Evolutionary conservation across 1,139 yeast genomes (phyloP).

Genomic region (Lodderomyces elongisporus): DNA sequence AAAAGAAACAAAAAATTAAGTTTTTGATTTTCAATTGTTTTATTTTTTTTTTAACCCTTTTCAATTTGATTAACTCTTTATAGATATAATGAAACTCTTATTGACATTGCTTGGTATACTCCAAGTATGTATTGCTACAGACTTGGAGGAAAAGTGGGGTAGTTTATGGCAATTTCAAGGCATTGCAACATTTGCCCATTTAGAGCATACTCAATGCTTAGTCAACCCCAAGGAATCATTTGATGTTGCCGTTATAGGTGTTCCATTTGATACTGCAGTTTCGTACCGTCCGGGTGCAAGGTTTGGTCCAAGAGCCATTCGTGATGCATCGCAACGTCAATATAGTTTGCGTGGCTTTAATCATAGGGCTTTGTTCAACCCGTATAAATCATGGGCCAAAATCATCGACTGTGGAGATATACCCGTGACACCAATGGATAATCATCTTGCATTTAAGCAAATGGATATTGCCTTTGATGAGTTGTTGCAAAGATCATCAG

Average conservation of each 20-base stretch:
- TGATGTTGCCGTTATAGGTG: slow-evolving; percentile 69
- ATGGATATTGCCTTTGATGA: slow-evolving; percentile 68
- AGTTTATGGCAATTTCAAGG: slow-evolving; percentile 67
- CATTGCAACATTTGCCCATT: slow-evolving; percentile 68
- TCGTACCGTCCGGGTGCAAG: slow-evolving; percentile 74
- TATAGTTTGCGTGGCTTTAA: slow-evolving; percentile 63
- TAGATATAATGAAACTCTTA: too few species aligned
- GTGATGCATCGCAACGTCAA: slow-evolving; percentile 72
- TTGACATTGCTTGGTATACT: too few species aligned
- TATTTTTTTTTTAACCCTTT: too few species aligned
- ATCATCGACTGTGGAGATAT: slow-evolving; percentile 78
- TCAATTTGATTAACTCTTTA: too few species aligned
- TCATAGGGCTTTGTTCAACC: slow-evolving; percentile 59
- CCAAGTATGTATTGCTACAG: too few species aligned
- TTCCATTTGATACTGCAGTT: slow-evolving; percentile 74
- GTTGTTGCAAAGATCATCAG: slow-evolving; percentile 28
- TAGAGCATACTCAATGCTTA: slow-evolving; percentile 55
- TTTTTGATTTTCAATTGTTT: too few species aligned
- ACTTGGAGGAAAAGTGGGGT: slow-evolving; percentile 55
- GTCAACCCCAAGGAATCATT: slow-evolving; percentile 40
- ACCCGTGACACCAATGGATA: slow-evolving; percentile 77
- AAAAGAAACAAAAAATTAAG: too few species aligned
- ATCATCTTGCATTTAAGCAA: slow-evolving; percentile 60
- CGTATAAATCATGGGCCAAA: slow-evolving; percentile 63
- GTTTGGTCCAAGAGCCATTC: slow-evolving; percentile 73